Evolutionary conservation across 2,329 filamentous ascomycete genomes (phyloP).

Genomic region (Ophiostoma ulmi): DNA sequence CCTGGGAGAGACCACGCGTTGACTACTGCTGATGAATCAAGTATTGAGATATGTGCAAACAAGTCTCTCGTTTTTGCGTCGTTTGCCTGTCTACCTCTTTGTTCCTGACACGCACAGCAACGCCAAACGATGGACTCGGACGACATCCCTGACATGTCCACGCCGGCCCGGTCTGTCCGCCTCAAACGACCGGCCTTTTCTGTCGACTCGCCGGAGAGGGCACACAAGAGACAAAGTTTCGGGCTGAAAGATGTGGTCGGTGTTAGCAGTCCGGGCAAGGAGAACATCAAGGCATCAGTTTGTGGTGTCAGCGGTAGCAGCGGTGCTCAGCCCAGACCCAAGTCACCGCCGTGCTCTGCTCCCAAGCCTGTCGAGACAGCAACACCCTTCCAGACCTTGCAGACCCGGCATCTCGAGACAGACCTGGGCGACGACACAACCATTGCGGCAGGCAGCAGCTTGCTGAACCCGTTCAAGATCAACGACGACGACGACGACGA

Average conservation of each 20-base stretch:
- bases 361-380: too few relatives aligned
- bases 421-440: neutral
- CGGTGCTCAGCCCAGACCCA: too few relatives aligned
- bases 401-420: neutral
- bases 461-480: neutral
- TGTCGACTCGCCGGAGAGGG: neutral
- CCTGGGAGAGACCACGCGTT: too few relatives aligned
- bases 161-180: too few relatives aligned
- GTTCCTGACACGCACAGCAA: too few relatives aligned
- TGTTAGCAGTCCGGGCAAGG: neutral
- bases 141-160: neutral
- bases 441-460: neutral
- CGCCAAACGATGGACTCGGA: neutral
- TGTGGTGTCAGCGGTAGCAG: too few relatives aligned
- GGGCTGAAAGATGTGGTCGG: neutral
- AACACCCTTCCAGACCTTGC: neutral
- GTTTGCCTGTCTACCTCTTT: too few relatives aligned
- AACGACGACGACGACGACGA: neutral
- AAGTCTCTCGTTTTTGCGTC: neutral
- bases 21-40: too few relatives aligned
- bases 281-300: neutral
- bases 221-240: neutral
- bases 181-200: neutral
- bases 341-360: too few relatives aligned
- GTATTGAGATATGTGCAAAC: too few relatives aligned